Conservation (phyloP, 306 rosid genomes). For the Begonia peltatifolia region DNA sequence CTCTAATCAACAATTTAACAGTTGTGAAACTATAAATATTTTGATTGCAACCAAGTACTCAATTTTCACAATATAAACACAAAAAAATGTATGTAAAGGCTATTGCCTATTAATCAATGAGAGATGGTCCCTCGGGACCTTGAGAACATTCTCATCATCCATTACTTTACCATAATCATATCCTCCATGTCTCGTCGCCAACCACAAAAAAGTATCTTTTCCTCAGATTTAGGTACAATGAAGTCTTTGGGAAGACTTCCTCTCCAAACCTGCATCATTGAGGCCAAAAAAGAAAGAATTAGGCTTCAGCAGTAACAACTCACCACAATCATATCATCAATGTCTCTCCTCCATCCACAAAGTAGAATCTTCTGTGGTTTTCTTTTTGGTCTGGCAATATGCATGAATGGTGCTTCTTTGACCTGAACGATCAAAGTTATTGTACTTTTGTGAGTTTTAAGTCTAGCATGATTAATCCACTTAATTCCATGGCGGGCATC, state of each 20-base stretch:
- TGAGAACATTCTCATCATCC: conserved; percentile 20
- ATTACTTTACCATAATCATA: conserved; percentile 71
- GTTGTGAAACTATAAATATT: conserved; percentile 2
- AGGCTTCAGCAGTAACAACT: conserved; percentile 25
- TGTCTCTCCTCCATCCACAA: conserved; percentile 47
- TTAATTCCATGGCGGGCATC: conserved; percentile 9
- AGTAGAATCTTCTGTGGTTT: conserved; percentile 36
- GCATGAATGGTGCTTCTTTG: conserved; percentile 29
- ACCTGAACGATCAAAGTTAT: conserved; percentile 42
- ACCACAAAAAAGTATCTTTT: conserved; percentile 80
- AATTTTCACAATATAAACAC: conserved; percentile 6
- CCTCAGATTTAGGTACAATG: conserved; percentile 54
- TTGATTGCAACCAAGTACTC: conserved; percentile 9
- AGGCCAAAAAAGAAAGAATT: conserved; percentile 21
- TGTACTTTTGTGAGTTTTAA: conserved; percentile 22
- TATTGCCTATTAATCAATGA: conserved; percentile 9
- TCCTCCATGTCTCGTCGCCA: conserved; percentile 98
- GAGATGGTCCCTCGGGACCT: conserved; percentile 16
- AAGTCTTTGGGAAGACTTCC: conserved; percentile 80
- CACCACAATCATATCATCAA: conserved; percentile 42
- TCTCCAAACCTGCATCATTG: conserved; percentile 76
- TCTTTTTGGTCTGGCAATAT: conserved; percentile 28
- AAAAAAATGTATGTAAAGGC: conserved; percentile 5
- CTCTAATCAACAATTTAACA: neutral
- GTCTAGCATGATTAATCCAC: conserved; percentile 19